Evolutionary conservation across 352 stramenopile genomes (phyloP).

Genomic region (Phytophthora tentaculata): DNA sequence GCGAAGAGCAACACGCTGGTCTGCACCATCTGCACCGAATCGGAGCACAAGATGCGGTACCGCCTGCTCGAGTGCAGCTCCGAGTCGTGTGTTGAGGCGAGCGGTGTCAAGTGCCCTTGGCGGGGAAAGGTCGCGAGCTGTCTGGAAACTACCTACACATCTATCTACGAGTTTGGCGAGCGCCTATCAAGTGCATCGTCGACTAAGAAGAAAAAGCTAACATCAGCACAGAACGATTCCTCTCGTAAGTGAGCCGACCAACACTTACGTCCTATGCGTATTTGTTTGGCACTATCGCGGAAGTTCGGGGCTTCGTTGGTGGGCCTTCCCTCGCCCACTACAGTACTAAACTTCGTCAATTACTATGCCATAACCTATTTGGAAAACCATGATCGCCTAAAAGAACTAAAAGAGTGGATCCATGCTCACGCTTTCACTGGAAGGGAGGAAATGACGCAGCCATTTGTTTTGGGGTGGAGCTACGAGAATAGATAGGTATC

Average conservation of each 20-base stretch:
- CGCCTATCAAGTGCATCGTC: too few species aligned
- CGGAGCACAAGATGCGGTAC: too few species aligned
- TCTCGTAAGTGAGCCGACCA: too few species aligned
- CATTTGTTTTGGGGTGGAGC: neutral
- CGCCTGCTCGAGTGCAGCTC: too few species aligned
- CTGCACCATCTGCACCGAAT: too few species aligned
- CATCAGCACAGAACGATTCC: too few species aligned
- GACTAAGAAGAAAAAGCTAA: too few species aligned
- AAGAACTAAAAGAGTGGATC: neutral
- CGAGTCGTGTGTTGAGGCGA: neutral
- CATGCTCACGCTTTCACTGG: neutral
- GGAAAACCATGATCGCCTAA: neutral
- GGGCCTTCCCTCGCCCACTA: neutral
- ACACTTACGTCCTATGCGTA: too few species aligned
- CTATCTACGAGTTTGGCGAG: neutral
- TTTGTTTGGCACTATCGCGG: too few species aligned
- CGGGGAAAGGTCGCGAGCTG: neutral
- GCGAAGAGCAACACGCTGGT: too few species aligned
- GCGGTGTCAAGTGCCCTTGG: neutral
- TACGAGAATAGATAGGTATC: too few species aligned
- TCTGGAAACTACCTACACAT: neutral
- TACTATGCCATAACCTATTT: neutral
- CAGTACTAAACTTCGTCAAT: neutral
- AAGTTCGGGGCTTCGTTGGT: too few species aligned
- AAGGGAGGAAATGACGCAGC: neutral